Conservation (phyloP, 164 flowering plant species). For the Magnolia sinica region DNA sequence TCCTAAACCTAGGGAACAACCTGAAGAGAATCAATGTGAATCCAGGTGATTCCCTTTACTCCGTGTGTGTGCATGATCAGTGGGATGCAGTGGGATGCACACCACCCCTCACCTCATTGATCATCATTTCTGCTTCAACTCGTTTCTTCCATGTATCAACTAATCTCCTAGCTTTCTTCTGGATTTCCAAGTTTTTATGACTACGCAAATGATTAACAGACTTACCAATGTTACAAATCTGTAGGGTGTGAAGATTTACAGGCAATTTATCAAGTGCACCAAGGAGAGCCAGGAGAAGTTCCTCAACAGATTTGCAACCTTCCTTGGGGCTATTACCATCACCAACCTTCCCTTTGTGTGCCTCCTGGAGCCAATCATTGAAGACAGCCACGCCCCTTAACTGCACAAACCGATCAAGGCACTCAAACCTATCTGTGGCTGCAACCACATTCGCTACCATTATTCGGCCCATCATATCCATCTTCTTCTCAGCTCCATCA, state of each 20-base stretch:
- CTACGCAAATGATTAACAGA: slow-evolving; percentile 73
- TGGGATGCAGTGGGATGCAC: neutral
- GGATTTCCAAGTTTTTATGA: slow-evolving; percentile 25
- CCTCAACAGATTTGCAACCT: slow-evolving; percentile 66
- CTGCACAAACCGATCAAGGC: slow-evolving; percentile 74
- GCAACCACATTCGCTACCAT: slow-evolving; percentile 72
- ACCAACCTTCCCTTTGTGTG: slow-evolving; percentile 73
- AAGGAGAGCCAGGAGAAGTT: slow-evolving; percentile 75
- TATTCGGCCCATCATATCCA: slow-evolving; percentile 57
- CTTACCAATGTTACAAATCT: slow-evolving; percentile 79
- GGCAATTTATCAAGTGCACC: slow-evolving; percentile 91
- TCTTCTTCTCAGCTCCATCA: slow-evolving; percentile 53
- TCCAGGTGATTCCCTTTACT: too few relatives aligned
- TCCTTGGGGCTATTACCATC: slow-evolving; percentile 58
- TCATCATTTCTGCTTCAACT: slow-evolving; percentile 87
- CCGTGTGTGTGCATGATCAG: too few relatives aligned
- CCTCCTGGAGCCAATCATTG: slow-evolving; percentile 92
- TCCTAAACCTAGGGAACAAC: too few relatives aligned
- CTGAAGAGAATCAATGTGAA: too few relatives aligned
- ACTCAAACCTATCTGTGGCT: slow-evolving; percentile 70
- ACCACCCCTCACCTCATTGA: slow-evolving; percentile 71
- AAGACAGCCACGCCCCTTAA: slow-evolving; percentile 70
- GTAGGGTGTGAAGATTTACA: slow-evolving; percentile 76
- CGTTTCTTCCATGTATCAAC: slow-evolving; percentile 99
- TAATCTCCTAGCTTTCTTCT: slow-evolving; percentile 56